Conservation (phyloP, 768 basidiomycete species). For the Amanita pallidorosea region DNA sequence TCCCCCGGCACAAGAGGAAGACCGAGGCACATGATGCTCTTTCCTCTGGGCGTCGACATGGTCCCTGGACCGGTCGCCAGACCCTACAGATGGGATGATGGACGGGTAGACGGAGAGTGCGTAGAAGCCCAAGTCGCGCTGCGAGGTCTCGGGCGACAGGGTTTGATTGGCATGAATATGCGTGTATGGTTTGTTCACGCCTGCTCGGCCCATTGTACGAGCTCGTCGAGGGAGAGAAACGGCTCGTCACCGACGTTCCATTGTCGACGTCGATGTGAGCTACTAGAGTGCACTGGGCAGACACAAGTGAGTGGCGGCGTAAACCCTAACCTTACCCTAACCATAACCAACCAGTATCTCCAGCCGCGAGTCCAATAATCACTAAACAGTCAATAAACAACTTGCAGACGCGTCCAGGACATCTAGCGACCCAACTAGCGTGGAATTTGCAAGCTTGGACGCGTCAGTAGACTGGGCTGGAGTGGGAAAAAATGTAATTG, state of each 20-base stretch:
- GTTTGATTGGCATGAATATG: conserved; percentile 27
- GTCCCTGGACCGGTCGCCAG: conserved; percentile 69
- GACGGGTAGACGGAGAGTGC: conserved; percentile 79
- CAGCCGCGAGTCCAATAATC: too few species aligned
- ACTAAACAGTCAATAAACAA: too few species aligned
- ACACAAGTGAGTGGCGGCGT: neutral
- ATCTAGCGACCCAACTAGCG: too few species aligned
- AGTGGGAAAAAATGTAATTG: too few species aligned
- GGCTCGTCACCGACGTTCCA: conserved; percentile 86
- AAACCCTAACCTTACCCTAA: too few species aligned
- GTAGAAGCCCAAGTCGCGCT: conserved; percentile 52
- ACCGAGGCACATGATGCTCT: conserved; percentile 56
- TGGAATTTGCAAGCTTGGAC: too few species aligned
- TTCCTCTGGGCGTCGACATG: conserved; percentile 61
- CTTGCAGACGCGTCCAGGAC: too few species aligned
- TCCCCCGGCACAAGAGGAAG: conserved; percentile 31
- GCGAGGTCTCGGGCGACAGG: conserved; percentile 20
- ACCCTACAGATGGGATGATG: conserved; percentile 69
- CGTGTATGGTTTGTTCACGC: conserved; percentile 21
- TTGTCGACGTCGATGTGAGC: conserved; percentile 77
- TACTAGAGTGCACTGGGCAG: conserved; percentile 64
- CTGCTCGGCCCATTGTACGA: conserved; percentile 55
- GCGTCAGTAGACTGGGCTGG: too few species aligned
- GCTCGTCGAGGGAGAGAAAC: conserved; percentile 71
- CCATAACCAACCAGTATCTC: too few species aligned